Conservation (phyloP, 2,329 filamentous ascomycete genomes). For the Aureobasidium vineae region DNA sequence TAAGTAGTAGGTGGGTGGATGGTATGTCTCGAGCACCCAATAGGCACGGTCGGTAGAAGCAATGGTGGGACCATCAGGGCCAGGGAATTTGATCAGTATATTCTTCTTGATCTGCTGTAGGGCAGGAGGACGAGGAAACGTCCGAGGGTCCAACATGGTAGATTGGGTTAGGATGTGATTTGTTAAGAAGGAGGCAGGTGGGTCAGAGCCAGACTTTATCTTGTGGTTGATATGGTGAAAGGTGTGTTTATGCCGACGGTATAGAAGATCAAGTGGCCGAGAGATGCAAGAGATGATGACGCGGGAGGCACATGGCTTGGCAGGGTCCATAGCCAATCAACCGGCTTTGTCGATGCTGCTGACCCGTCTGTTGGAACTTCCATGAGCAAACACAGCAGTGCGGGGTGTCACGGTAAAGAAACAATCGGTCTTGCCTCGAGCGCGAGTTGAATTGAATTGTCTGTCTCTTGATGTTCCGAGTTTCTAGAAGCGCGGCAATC, state of each 20-base stretch:
- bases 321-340: conserved; percentile 4
- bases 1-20: conserved; percentile 64
- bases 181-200: not conserved
- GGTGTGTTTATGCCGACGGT: not conserved
- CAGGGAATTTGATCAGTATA: conserved; percentile 55
- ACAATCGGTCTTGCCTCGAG: not conserved
- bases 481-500: not conserved
- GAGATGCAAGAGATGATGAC: not conserved
- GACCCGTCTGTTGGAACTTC: not conserved
- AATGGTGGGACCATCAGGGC: conserved; percentile 52
- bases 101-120: conserved; percentile 38
- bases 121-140: conserved; percentile 58
- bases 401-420: not conserved
- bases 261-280: not conserved
- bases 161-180: not conserved
- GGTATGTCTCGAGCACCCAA: conserved; percentile 63
- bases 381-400: not conserved
- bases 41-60: conserved; percentile 59
- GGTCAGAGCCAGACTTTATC: not conserved
- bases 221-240: not conserved
- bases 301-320: not conserved
- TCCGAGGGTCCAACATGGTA: conserved; percentile 50
- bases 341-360: not conserved
- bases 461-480: not conserved
- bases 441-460: not conserved